phyloP scores from a whole-genome alignment of 192 early-diverging fungal genomes.

The Coemansia sp. region DNA sequence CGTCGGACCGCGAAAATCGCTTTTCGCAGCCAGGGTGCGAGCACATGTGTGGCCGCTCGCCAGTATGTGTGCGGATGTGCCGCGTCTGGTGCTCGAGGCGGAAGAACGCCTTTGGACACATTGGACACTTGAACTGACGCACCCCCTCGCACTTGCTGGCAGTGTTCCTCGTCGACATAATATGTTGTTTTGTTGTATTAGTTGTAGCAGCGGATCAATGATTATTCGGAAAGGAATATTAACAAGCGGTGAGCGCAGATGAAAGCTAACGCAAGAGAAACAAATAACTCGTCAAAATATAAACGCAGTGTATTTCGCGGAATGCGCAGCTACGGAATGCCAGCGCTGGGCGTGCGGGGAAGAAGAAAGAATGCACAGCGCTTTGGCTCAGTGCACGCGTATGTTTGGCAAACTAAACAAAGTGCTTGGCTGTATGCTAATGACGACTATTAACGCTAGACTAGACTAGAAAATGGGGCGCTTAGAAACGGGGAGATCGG shows the following conservation, averaged over 20 bases:
- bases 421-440: background rate
- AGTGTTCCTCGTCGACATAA: slow-evolving; percentile 41
- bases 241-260: background rate
- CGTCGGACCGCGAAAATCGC: slow-evolving; percentile 74
- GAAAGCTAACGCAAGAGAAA: slow-evolving; percentile 5
- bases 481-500: slow-evolving; percentile 4
- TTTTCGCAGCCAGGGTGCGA: slow-evolving; percentile 73
- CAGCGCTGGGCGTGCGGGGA: slow-evolving; percentile 6
- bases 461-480: background rate
- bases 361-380: slow-evolving; percentile 1
- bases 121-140: slow-evolving; percentile 69
- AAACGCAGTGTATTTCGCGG: background rate
- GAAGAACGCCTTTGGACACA: slow-evolving; percentile 71
- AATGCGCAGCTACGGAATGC: background rate
- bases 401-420: slow-evolving; percentile 13
- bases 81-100: slow-evolving; percentile 77
- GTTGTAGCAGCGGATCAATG: background rate
- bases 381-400: background rate
- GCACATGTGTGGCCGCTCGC: slow-evolving; percentile 82
- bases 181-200: too few relatives aligned
- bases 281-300: background rate
- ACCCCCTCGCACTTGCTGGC: slow-evolving; percentile 38
- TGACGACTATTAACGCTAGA: background rate
- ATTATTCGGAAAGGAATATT: background rate
- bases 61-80: slow-evolving; percentile 82